A percentile compares a stretch with the other conserved stretches of the same genome.
Conservation (phyloP, 208 protist genomes). For the Zelonia costaricensis region DNA sequence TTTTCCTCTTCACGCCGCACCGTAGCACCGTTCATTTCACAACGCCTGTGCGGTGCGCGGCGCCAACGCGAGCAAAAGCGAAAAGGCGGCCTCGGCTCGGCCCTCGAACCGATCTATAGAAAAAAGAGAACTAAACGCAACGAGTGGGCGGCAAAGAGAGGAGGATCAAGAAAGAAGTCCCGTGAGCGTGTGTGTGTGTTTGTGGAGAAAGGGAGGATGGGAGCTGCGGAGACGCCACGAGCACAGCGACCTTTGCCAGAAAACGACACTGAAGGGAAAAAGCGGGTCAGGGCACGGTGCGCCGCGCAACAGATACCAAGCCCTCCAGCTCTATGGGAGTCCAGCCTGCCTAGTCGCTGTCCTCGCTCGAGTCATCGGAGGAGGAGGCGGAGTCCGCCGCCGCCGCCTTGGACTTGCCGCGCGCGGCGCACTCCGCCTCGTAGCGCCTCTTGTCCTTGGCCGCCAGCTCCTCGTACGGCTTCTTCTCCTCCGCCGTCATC, state of each 20-base stretch:
- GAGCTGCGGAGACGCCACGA: background rate
- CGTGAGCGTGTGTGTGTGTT: background rate
- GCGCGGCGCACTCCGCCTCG: conserved; percentile 51
- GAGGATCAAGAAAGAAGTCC: background rate
- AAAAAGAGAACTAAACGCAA: too few species aligned
- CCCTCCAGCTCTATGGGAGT: too few species aligned
- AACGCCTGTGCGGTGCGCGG: too few species aligned
- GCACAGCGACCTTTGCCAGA: too few species aligned
- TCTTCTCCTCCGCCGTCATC: conserved; percentile 67
- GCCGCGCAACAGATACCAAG: too few species aligned
- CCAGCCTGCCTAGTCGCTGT: conserved; percentile 22
- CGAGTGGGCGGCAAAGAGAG: background rate
- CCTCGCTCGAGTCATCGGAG: conserved; percentile 19
- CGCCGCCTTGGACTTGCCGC: conserved; percentile 18
- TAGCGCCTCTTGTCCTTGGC: conserved; percentile 85
- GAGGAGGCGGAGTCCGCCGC: conserved; percentile 19
- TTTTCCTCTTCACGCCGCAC: too few species aligned
- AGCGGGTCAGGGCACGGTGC: conserved; percentile 2
- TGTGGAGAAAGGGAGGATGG: background rate
- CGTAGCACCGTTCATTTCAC: too few species aligned
- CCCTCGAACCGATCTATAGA: too few species aligned
- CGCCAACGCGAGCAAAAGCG: too few species aligned
- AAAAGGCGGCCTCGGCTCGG: too few species aligned
- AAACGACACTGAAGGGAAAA: too few species aligned
- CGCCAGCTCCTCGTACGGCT: conserved; percentile 79